A percentile compares a stretch with the other conserved stretches of the same genome.
phyloP scores from a whole-genome alignment of 2,329 filamentous ascomycete species.

The Penicillium sp. region DNA sequence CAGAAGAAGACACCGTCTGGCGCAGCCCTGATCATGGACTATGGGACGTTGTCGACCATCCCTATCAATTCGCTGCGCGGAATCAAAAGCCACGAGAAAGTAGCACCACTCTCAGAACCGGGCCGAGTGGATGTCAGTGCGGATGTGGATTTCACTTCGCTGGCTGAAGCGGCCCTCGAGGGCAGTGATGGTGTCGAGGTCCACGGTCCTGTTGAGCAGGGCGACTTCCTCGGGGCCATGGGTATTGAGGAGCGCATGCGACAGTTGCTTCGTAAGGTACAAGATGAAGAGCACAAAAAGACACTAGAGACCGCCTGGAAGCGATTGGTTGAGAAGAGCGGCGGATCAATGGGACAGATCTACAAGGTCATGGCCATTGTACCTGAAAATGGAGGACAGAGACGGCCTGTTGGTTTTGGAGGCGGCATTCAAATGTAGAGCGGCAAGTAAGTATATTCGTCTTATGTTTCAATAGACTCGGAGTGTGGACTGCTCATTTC shows the following conservation, averaged over 20 bases:
- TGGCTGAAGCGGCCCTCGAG: slow-evolving; percentile 76
- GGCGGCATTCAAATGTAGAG: slow-evolving; percentile 53
- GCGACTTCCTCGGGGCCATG: slow-evolving; percentile 73
- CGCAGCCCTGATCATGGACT: slow-evolving; percentile 93
- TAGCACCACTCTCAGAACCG: slow-evolving; percentile 76
- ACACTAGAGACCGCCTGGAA: slow-evolving; percentile 74
- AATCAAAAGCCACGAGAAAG: slow-evolving; percentile 72
- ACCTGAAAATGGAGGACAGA: slow-evolving; percentile 71
- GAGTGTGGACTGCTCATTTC: not conserved
- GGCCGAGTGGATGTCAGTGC: slow-evolving; percentile 86
- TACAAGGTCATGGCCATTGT: slow-evolving; percentile 93
- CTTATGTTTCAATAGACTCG: not conserved
- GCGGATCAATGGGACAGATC: slow-evolving; percentile 85
- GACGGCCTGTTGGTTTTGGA: slow-evolving; percentile 88
- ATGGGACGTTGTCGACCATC: slow-evolving; percentile 75
- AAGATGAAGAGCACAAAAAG: slow-evolving; percentile 54
- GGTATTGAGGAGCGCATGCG: slow-evolving; percentile 77
- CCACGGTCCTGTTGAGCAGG: slow-evolving; percentile 87
- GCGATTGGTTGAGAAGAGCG: slow-evolving; percentile 77
- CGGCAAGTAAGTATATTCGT: slow-evolving; percentile 14
- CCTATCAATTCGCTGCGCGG: slow-evolving; percentile 88
- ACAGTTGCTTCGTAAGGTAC: slow-evolving; percentile 57
- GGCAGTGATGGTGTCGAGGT: slow-evolving; percentile 82
- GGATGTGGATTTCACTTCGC: slow-evolving; percentile 86
- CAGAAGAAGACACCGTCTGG: slow-evolving; percentile 68